Conservation (phyloP, 768 basidiomycete species). For the Omphalotus guepiniiformis region DNA sequence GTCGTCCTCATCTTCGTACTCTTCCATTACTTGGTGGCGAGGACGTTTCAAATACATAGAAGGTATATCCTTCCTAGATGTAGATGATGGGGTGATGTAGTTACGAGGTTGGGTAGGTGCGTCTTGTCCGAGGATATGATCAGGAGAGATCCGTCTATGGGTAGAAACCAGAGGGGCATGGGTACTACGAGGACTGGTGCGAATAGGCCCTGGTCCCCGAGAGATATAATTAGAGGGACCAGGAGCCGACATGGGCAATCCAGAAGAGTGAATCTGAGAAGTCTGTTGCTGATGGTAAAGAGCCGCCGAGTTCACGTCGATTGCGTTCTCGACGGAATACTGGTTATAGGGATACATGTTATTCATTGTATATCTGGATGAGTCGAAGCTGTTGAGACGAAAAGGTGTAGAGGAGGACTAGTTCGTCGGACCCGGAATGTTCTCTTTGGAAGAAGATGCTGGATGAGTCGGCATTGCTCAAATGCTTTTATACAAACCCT, state of each 20-base stretch:
- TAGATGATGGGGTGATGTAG: slow-evolving; percentile 52
- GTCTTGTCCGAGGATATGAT: slow-evolving; percentile 28
- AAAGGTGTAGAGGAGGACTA: too few relatives aligned
- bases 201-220: slow-evolving; percentile 2
- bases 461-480: too few relatives aligned
- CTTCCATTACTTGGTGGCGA: slow-evolving; percentile 26
- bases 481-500: too few relatives aligned
- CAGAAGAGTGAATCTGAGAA: slow-evolving; percentile 5
- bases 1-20: slow-evolving; percentile 35
- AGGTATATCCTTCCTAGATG: slow-evolving; percentile 46
- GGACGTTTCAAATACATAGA: not conserved
- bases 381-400: too few relatives aligned
- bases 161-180: slow-evolving; percentile 2
- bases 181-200: not conserved
- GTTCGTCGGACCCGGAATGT: too few relatives aligned
- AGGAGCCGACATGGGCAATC: not conserved
- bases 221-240: not conserved
- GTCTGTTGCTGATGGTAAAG: not conserved
- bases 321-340: not conserved
- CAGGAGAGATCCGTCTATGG: slow-evolving; percentile 9
- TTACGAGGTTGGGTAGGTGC: slow-evolving; percentile 62
- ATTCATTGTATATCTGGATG: too few relatives aligned
- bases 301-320: not conserved
- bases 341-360: too few relatives aligned
- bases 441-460: too few relatives aligned